A percentile compares a stretch with the other conserved stretches of the same genome.
Evolutionary conservation across 352 stramenopile genomes (phyloP).

Genomic region (Pythium rhizo-oryzae): DNA sequence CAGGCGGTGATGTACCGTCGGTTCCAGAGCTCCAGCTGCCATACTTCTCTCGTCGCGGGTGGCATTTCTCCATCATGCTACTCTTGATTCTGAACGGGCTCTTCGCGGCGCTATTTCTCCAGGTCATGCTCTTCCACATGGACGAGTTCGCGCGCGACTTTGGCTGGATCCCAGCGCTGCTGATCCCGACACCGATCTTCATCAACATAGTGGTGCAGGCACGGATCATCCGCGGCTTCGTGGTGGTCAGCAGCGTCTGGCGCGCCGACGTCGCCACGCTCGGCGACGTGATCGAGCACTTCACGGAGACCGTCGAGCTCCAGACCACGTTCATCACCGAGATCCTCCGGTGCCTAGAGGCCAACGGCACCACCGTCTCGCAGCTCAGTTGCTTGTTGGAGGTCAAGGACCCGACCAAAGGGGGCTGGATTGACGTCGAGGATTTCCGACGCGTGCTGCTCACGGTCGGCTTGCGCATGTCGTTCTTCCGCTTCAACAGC

Average conservation of each 20-base stretch:
- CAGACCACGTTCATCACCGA: slow-evolving; percentile 18
- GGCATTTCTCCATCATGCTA: slow-evolving; percentile 30
- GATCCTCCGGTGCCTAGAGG: slow-evolving; percentile 15
- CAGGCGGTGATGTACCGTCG: not conserved
- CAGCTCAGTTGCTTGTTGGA: slow-evolving; percentile 4
- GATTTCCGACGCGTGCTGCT: slow-evolving; percentile 25
- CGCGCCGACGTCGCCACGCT: slow-evolving; percentile 20
- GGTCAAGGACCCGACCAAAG: slow-evolving; percentile 4
- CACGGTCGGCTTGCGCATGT: slow-evolving; percentile 25
- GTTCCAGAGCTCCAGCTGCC: slow-evolving; percentile 8
- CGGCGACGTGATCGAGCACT: slow-evolving; percentile 25
- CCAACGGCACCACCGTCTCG: not conserved
- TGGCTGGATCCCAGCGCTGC: slow-evolving; percentile 9
- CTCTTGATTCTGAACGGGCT: slow-evolving; percentile 27
- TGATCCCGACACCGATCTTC: slow-evolving; percentile 21
- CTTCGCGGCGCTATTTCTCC: slow-evolving; percentile 26
- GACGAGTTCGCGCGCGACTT: slow-evolving; percentile 3
- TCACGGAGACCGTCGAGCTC: slow-evolving; percentile 17
- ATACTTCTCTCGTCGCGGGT: slow-evolving; percentile 25
- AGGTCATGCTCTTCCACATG: slow-evolving; percentile 31
- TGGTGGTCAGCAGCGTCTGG: slow-evolving; percentile 29
- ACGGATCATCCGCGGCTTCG: slow-evolving; percentile 20
- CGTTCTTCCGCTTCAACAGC: slow-evolving; percentile 29
- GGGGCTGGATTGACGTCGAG: slow-evolving; percentile 25
- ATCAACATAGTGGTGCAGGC: slow-evolving; percentile 25